Base-by-base conservation (phyloP, 768 basidiomycete genomes). In the Glaciozyma antarctica region DNA sequence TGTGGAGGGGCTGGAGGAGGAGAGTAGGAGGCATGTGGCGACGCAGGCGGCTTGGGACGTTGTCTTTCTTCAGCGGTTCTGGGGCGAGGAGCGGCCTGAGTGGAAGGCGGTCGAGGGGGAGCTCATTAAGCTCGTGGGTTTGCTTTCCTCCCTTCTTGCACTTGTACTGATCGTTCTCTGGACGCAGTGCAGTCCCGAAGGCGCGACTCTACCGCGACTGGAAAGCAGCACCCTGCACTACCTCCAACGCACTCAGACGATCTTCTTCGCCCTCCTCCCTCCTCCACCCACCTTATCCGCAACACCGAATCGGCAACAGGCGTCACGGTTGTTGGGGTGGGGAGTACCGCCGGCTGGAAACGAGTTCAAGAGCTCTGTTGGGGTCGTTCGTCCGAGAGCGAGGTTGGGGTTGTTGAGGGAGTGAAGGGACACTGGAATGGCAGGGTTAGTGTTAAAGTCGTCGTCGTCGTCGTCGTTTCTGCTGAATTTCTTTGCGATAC, bases 221-320 rank as follows among this genome's bases (percentile, higher is more conserved):
- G 32, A 13, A 2, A 19, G 17, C n/a, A 53, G 43, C 13, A 21
- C 43, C 13, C 43, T 51, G 12, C 38, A 7, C 30, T 68, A 62
- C 52, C 60, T 68, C 47, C 61, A 62, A 16, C 57, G 67, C 13
- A 60, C 67, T 0, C 67, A 68, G 26, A 58, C 67, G 28, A 54
- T 68, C 60, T 57, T 64, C 57, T 51, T 51, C 5, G 26, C 57
- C 2, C 57, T 68, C 52, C 56, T 68, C 19, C 52, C 63, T 4
- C 15, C 21, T 21, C n/a, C 47, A 5, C 32, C 60, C 7, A n/a
- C 59, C 4, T 60, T 54, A 15, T 17, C 64, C 59, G 21, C 30
- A 0, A 41, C 56, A 22, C 12, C 53, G 24, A 19, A 48, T 13
- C 24, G 24, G 28, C 56, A n/a, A 15, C 41, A 12, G 43, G 19